These are phyloP conservation scores for Fonsecaea pugnacius DNA, from an alignment of 2,329 filamentous ascomycete genomes.

Conservation along the genomic window DNA sequence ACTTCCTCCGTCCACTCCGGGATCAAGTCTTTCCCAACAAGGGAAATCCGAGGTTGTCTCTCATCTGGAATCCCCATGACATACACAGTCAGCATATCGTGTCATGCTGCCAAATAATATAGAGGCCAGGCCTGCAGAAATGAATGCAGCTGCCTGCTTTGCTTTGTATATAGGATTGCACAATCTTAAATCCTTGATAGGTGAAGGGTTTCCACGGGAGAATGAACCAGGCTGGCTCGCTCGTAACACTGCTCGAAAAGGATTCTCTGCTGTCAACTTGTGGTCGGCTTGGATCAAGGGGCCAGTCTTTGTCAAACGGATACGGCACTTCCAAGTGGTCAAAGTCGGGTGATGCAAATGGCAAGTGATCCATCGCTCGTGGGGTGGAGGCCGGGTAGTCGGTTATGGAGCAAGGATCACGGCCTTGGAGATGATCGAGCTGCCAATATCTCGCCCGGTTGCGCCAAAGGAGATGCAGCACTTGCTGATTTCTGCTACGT, in stretches of 20 bases:
- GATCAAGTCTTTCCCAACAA: too few species aligned
- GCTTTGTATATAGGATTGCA: constrained; percentile 5
- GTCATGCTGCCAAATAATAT: too few species aligned
- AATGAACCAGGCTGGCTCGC: not conserved
- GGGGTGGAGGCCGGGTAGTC: not conserved
- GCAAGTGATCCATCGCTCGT: constrained; percentile 4
- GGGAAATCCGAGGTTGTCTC: not conserved
- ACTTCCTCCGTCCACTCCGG: too few species aligned
- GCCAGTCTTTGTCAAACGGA: constrained; percentile 6
- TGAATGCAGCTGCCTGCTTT: constrained; percentile 8
- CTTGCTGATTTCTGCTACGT: constrained; percentile 6
- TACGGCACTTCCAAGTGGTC: not conserved
- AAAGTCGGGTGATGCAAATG: not conserved
- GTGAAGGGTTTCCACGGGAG: constrained; percentile 8
- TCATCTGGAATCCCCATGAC: constrained; percentile 5
- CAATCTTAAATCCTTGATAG: too few species aligned
- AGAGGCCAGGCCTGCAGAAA: constrained; percentile 12
- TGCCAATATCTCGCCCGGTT: not conserved
- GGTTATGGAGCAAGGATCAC: not conserved
- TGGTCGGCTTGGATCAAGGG: constrained; percentile 7
- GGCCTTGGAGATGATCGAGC: not conserved
- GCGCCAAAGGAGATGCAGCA: not conserved
- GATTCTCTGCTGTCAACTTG: not conserved
- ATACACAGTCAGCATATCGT: not conserved
- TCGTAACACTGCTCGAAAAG: not conserved